Evolutionary conservation across 2,329 filamentous ascomycete genomes (phyloP).

Genomic region (Fusarium sublunatum): DNA sequence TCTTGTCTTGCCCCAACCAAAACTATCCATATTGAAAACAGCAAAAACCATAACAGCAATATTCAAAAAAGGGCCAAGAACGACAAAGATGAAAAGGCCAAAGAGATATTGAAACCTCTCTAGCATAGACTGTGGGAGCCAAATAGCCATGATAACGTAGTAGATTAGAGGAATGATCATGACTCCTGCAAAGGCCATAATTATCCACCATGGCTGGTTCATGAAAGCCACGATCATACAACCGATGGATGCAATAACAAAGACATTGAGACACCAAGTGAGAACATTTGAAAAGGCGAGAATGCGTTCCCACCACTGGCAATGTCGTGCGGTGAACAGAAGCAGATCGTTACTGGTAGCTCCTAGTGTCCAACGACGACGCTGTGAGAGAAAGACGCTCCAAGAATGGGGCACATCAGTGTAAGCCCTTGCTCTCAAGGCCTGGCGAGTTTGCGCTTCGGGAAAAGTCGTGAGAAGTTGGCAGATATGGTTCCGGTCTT

Average conservation of each 20-base stretch:
- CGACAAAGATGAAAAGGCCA: constrained; percentile 38
- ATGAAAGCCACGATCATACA: constrained; percentile 47
- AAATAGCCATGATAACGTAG: constrained; percentile 41
- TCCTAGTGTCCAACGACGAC: constrained; percentile 45
- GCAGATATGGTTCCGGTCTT: constrained; percentile 44
- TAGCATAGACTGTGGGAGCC: constrained; percentile 41
- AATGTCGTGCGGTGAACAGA: constrained; percentile 30
- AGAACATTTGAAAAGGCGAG: constrained; percentile 41
- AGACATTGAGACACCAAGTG: constrained; percentile 43
- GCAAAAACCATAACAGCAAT: constrained; percentile 45
- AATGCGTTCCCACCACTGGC: constrained; percentile 44
- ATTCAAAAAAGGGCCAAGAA: constrained; percentile 43
- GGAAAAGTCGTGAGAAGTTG: constrained; percentile 47
- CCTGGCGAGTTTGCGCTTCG: constrained; percentile 53
- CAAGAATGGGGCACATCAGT: constrained; percentile 54
- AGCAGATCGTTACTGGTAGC: constrained; percentile 44
- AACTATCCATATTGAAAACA: constrained; percentile 45
- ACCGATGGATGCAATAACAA: constrained; percentile 44
- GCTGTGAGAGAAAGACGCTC: constrained; percentile 53
- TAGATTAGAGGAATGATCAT: constrained; percentile 43
- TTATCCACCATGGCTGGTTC: constrained; percentile 43
- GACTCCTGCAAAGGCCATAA: constrained; percentile 42
- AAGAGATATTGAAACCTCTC: constrained; percentile 38
- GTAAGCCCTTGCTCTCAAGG: constrained; percentile 54
- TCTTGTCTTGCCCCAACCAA: constrained; percentile 46